Evolutionary conservation across 2,329 filamentous ascomycete species (phyloP).

Genomic region (Microthyrium microscopicum): DNA sequence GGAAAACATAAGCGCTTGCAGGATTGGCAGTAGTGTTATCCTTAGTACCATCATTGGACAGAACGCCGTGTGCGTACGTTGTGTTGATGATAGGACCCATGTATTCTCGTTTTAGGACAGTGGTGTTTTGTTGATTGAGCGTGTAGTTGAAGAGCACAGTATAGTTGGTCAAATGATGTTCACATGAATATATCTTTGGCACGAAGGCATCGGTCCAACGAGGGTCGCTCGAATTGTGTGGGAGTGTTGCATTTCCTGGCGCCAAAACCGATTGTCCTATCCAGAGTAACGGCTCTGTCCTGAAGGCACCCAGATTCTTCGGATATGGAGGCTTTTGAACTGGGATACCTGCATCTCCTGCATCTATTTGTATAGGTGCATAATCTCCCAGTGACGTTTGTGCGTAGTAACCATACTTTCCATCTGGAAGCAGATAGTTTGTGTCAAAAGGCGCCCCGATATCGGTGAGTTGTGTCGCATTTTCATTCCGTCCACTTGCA

Average conservation of each 20-base stretch:
- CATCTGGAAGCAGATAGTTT: constrained; percentile 16
- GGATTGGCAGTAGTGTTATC: constrained; percentile 12
- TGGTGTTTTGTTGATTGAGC: constrained; percentile 14
- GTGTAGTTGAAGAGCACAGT: constrained; percentile 18
- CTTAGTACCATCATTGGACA: neutral
- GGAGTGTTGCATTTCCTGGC: constrained; percentile 12
- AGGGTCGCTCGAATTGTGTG: constrained; percentile 11
- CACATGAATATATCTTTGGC: constrained; percentile 20
- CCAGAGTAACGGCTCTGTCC: constrained; percentile 20
- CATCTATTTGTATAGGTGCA: constrained; percentile 14
- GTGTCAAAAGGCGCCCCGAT: constrained; percentile 17
- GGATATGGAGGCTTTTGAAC: constrained; percentile 13
- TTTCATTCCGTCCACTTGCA: constrained; percentile 12
- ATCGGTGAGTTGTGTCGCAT: constrained; percentile 10
- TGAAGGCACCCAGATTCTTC: constrained; percentile 17
- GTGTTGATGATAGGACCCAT: constrained; percentile 17
- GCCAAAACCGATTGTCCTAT: constrained; percentile 20
- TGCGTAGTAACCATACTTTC: constrained; percentile 16
- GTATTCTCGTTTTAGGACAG: constrained; percentile 15
- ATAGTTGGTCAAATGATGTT: constrained; percentile 20
- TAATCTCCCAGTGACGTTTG: constrained; percentile 19
- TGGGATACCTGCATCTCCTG: constrained; percentile 13
- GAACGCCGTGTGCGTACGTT: too few relatives aligned
- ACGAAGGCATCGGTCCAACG: constrained; percentile 18
- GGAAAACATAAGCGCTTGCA: constrained; percentile 13